Percentiles rank a stretch among this genome's conserved stretches.
Evolutionary conservation across 1,284 basidiomycete species (phyloP).

Genomic region (Apiotrichum domesticum): DNA sequence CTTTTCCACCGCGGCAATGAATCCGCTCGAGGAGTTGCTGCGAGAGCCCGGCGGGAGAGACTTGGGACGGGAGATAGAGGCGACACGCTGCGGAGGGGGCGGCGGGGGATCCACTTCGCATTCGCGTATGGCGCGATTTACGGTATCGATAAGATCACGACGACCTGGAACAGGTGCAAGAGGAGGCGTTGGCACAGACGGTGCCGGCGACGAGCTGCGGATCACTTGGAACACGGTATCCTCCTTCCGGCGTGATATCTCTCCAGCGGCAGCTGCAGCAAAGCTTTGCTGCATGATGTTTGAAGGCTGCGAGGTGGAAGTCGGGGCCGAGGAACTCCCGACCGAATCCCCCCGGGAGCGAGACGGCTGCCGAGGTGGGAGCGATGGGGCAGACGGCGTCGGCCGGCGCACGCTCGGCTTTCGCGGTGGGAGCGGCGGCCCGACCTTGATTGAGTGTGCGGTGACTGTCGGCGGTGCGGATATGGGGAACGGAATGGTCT

Average conservation of each 20-base stretch:
- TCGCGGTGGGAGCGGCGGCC: constrained; percentile 17
- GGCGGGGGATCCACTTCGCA: constrained; percentile 12
- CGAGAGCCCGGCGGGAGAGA: background rate
- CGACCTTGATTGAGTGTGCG: background rate
- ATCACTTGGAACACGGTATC: constrained; percentile 14
- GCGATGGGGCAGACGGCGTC: background rate
- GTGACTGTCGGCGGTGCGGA: background rate
- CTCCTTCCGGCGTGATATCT: background rate
- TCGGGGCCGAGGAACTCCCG: constrained; percentile 14
- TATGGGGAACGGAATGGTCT: background rate
- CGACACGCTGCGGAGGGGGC: constrained; percentile 8
- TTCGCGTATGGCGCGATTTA: constrained; percentile 13
- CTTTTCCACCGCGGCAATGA: constrained; percentile 4
- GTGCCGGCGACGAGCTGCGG: constrained; percentile 6
- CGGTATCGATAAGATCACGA: constrained; percentile 12
- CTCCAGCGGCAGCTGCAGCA: constrained; percentile 12
- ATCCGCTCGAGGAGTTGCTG: background rate
- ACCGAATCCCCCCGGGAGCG: constrained; percentile 4
- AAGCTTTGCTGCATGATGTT: constrained; percentile 18
- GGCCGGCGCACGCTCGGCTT: constrained; percentile 11
- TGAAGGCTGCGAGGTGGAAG: constrained; percentile 10
- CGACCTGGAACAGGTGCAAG: background rate
- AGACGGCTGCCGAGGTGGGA: background rate
- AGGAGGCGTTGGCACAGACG: background rate
- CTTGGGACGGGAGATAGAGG: background rate